Percentiles rank a stretch among this genome's conserved stretches.
These are phyloP conservation scores for Elaeagnus macrophylla DNA, from an alignment of 306 rosid genomes.

Conservation along the genomic window DNA sequence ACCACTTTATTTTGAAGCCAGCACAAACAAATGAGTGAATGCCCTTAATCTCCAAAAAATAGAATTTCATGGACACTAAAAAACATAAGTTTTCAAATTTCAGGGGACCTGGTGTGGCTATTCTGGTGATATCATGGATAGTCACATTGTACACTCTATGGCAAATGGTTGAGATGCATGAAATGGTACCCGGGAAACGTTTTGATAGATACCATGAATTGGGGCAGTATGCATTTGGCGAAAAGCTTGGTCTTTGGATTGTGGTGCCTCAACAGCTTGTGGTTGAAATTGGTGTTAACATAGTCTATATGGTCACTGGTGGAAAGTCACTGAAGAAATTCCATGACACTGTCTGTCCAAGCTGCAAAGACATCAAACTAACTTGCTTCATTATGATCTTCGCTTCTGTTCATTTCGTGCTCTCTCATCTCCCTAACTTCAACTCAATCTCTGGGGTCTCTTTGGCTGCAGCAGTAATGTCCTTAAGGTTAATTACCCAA, in stretches of 20 bases:
- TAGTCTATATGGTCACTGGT: constrained; percentile 55
- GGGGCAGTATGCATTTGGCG: constrained; percentile 52
- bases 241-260: constrained; percentile 50
- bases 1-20: no score
- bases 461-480: constrained; percentile 42
- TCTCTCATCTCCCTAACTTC: constrained; percentile 52
- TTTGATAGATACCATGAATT: constrained; percentile 55
- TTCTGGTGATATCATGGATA: constrained; percentile 44
- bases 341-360: constrained; percentile 24
- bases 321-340: constrained; percentile 46
- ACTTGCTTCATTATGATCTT: constrained; percentile 50
- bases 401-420: constrained; percentile 49
- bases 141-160: constrained; percentile 50
- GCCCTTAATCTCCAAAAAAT: no score
- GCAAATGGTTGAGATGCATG: constrained; percentile 70
- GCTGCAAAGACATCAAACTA: constrained; percentile 27
- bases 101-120: constrained; percentile 85
- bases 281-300: constrained; percentile 36
- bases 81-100: background rate
- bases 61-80: no score
- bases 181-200: constrained; percentile 48
- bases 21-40: no score
- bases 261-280: constrained; percentile 56
- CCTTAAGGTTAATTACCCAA: constrained; percentile 26
- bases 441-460: constrained; percentile 44